phyloP scores from a whole-genome alignment of 2,329 filamentous ascomycete species.

The Fusarium longipes region DNA sequence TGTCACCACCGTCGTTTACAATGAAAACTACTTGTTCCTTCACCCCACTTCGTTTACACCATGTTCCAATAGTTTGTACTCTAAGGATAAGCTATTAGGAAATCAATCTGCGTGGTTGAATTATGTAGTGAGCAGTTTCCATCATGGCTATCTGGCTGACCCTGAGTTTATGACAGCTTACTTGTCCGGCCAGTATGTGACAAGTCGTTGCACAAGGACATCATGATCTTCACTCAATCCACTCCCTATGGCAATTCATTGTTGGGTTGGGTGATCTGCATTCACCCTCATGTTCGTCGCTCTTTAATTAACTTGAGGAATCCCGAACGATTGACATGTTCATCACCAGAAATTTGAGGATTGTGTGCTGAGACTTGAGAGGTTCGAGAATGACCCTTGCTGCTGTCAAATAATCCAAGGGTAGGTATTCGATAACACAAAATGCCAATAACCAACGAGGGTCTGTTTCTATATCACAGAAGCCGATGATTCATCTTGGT shows the following conservation, averaged over 20 bases:
- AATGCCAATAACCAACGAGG: background rate
- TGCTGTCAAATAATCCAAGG: background rate
- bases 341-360: background rate
- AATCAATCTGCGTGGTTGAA: background rate
- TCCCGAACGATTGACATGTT: background rate
- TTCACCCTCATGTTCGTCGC: slow-evolving; percentile 4
- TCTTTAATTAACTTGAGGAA: background rate
- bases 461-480: background rate
- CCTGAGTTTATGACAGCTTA: background rate
- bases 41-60: slow-evolving; percentile 24
- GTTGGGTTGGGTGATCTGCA: slow-evolving; percentile 16
- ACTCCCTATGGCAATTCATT: slow-evolving; percentile 19
- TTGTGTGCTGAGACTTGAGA: slow-evolving; percentile 1
- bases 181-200: slow-evolving; percentile 10
- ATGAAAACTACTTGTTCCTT: slow-evolving; percentile 4
- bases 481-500: background rate
- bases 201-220: slow-evolving; percentile 28
- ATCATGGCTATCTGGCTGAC: background rate
- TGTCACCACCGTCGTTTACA: slow-evolving; percentile 20
- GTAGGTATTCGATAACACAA: background rate
- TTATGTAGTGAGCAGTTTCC: too few species aligned
- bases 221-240: slow-evolving; percentile 31
- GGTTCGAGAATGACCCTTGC: slow-evolving; percentile 1
- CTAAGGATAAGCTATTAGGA: background rate
- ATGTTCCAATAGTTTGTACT: slow-evolving; percentile 17